Percentiles rank a stretch among this genome's conserved stretches.
Evolutionary conservation across 1,284 basidiomycete species (phyloP).

Genomic region (Sporisorium sorghi): DNA sequence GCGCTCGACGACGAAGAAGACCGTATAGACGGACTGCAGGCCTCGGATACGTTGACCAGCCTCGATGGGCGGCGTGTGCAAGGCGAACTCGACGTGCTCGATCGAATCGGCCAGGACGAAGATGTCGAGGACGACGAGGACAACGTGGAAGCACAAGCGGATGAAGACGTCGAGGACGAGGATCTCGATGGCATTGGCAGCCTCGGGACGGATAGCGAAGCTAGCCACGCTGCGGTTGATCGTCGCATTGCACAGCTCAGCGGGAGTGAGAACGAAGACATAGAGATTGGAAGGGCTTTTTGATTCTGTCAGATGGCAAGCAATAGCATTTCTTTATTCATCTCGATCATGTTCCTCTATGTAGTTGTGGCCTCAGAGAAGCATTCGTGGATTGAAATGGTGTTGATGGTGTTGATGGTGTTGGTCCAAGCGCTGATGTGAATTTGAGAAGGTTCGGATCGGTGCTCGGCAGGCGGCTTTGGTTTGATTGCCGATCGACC

Average conservation of each 20-base stretch:
- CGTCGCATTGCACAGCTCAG: conserved; percentile 7
- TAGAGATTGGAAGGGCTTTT: conserved; percentile 24
- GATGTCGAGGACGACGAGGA: conserved; percentile 33
- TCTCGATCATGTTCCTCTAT: too few relatives aligned
- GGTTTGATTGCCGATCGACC: not conserved
- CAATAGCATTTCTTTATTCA: not conserved
- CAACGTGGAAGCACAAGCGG: conserved; percentile 10
- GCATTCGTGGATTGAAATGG: too few relatives aligned
- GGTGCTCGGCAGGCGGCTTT: not conserved
- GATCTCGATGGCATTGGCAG: conserved; percentile 17
- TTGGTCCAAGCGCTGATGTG: not conserved
- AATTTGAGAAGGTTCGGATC: not conserved
- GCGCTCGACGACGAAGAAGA: conserved; percentile 52
- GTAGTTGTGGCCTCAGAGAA: too few relatives aligned
- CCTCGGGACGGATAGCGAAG: conserved; percentile 15
- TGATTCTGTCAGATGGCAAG: not conserved
- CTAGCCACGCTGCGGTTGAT: conserved; percentile 4
- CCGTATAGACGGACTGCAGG: conserved; percentile 26
- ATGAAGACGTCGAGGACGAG: conserved; percentile 12
- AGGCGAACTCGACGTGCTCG: conserved; percentile 9
- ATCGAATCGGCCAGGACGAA: conserved; percentile 26
- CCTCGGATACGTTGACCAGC: conserved; percentile 21
- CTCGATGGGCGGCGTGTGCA: conserved; percentile 8
- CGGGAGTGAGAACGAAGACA: conserved; percentile 6
- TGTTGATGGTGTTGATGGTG: too few relatives aligned